phyloP scores from a whole-genome alignment of 306 rosid genomes.

The Cicer judaicum region DNA sequence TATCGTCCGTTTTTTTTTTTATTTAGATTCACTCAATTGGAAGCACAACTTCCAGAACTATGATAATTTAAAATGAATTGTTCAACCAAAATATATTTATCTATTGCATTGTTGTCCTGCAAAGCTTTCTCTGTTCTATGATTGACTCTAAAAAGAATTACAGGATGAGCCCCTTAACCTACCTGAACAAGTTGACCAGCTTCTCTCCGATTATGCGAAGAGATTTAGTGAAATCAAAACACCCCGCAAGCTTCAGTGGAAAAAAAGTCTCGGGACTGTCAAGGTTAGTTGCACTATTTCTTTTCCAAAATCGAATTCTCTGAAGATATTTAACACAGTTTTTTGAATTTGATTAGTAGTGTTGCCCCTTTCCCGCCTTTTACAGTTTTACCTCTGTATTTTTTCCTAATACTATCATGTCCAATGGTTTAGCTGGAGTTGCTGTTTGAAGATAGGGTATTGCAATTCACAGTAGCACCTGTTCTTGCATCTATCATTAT shows the following conservation, averaged over 20 bases:
- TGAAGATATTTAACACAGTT: not conserved
- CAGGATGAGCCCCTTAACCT: conserved; percentile 84
- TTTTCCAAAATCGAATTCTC: not conserved
- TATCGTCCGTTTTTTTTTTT: not conserved
- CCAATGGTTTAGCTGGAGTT: conserved; percentile 73
- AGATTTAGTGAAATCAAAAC: conserved; percentile 93
- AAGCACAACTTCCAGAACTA: conserved; percentile 12
- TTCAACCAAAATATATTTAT: conserved; percentile 28
- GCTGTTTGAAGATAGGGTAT: conserved; percentile 84
- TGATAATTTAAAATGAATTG: conserved; percentile 16
- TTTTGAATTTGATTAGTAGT: conserved; percentile 23
- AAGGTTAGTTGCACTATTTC: conserved; percentile 62
- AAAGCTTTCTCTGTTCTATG: conserved; percentile 13
- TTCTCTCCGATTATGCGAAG: conserved; percentile 83
- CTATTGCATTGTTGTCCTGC: conserved; percentile 28
- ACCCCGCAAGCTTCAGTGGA: conserved; percentile 95
- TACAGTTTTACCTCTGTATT: conserved; percentile 21
- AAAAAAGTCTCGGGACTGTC: conserved; percentile 90
- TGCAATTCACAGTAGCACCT: conserved; percentile 84
- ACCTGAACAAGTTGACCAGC: conserved; percentile 75
- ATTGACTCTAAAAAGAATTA: conserved; percentile 47
- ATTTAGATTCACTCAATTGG: conserved; percentile 12
- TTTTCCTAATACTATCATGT: conserved; percentile 33
- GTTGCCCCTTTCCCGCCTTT: conserved; percentile 20
- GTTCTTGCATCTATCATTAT: conserved; percentile 84